Base-by-base conservation (phyloP, 2,329 filamentous ascomycete species). In the Cladorrhinum sp. region DNA sequence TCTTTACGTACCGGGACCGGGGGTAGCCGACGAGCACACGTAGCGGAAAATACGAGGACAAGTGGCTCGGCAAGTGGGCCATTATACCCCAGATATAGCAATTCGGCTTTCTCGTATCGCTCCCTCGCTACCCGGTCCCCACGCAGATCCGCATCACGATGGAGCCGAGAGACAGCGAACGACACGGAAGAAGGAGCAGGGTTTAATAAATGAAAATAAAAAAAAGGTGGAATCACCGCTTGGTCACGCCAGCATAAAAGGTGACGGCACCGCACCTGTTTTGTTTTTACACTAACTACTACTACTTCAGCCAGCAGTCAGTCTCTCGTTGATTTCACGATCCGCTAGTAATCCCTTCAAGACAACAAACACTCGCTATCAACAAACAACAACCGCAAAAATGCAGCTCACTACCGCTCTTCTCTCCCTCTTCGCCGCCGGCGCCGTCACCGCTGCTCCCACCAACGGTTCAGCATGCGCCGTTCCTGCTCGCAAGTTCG, bases 361-460 rank as follows among this genome's bases (percentile, higher is more conserved):
- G n/a, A n/a, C n/a, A n/a, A n/a, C n/a, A 4, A 30, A 30, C 10
- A 6, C 56, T 33, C 5, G 60, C 18, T 30, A 26, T 39, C 50
- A 33, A 50, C 18, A 42, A 58, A 48, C n/a, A 59, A 65, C 28
- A 39, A 69, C 54, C 50, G 55, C 42, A 6, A 62, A n/a, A 20
- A 70, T 72, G 73, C 64, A 71, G 55, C 65, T 67, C 67, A 90
- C 86, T 36, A 73, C 89, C 67, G 76, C 89, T 67, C 84, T 89
- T 75, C 72, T 86, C 70, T 88, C 86, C 53, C 61, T 69, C 62
- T 66, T 77, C 53, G 66, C 73, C 57, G 72, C 72, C 28, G 55
- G 58, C 26, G 73, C 72, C 26, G 67, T 73, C 55, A 69, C 72
- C 56, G 73, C 72, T 23, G 67, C 73, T 52, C 69, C 72, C 64